Evolutionary conservation across 768 basidiomycete genomes (phyloP).

Genomic region (Tricholoma sp.): DNA sequence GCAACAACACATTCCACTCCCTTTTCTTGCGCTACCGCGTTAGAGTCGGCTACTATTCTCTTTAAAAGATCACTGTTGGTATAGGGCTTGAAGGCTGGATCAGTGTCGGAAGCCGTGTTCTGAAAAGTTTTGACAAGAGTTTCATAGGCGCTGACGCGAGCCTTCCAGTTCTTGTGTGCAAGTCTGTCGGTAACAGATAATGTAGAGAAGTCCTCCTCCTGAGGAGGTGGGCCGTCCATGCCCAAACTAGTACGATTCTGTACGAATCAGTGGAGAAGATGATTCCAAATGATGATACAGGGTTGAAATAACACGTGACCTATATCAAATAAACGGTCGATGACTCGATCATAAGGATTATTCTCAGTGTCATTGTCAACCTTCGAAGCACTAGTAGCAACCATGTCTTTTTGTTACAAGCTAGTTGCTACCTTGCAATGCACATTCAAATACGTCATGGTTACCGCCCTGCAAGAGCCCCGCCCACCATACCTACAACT

Average conservation of each 20-base stretch:
- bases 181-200: slow-evolving; percentile 79
- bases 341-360: not conserved
- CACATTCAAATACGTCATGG: slow-evolving; percentile 12
- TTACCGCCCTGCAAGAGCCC: slow-evolving; percentile 41
- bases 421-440: not conserved
- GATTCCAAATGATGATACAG: slow-evolving; percentile 6
- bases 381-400: no score
- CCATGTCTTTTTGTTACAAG: no score
- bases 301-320: slow-evolving; percentile 12
- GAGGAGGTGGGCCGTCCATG: slow-evolving; percentile 91
- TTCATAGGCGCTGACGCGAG: slow-evolving; percentile 90
- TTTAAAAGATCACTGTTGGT: slow-evolving; percentile 75
- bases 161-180: slow-evolving; percentile 98
- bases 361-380: no score
- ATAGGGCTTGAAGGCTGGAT: slow-evolving; percentile 92
- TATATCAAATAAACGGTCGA: not conserved
- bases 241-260: slow-evolving; percentile 8
- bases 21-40: slow-evolving; percentile 98
- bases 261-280: slow-evolving; percentile 1
- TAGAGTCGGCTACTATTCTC: slow-evolving; percentile 86
- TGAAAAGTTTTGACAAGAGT: slow-evolving; percentile 82
- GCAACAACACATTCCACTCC: slow-evolving; percentile 85
- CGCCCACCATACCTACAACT: slow-evolving; percentile 54
- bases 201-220: slow-evolving; percentile 87
- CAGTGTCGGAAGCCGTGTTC: slow-evolving; percentile 86